Conservation (phyloP, 257 asterid genomes). For the Solanum chaucha region DNA sequence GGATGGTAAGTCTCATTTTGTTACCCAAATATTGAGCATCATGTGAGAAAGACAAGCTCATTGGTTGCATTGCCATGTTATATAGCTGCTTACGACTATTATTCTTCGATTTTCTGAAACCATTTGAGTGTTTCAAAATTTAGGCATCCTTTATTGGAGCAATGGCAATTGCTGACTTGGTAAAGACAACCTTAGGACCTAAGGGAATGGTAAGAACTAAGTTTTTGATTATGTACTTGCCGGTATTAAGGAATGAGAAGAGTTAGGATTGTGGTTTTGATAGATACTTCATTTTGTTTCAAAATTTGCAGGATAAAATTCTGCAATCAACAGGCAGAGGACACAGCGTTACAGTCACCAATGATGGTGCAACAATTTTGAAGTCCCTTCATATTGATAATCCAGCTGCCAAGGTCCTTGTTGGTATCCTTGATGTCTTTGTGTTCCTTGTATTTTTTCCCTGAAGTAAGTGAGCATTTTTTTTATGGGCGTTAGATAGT, state of each 20-base stretch:
- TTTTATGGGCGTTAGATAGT: background rate
- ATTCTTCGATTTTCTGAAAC: background rate
- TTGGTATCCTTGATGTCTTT: conserved; percentile 59
- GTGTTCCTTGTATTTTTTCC: background rate
- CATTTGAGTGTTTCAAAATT: background rate
- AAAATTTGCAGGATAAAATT: conserved; percentile 65
- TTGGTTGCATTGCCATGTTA: background rate
- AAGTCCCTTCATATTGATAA: conserved; percentile 95
- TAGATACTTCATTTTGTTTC: background rate
- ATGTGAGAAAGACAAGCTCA: background rate
- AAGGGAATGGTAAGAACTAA: conserved; percentile 72
- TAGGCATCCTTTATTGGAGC: conserved; percentile 96
- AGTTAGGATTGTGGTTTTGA: background rate
- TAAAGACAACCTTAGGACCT: conserved; percentile 94
- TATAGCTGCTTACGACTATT: background rate
- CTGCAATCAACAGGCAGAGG: conserved; percentile 90
- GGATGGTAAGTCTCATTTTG: conserved; percentile 53
- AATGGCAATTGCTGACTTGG: conserved; percentile 90
- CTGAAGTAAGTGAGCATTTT: background rate
- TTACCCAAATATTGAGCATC: background rate
- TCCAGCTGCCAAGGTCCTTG: conserved; percentile 96
- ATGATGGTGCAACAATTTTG: conserved; percentile 97
- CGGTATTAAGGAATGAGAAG: background rate
- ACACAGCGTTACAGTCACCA: conserved; percentile 80
- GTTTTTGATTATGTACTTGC: background rate